These are phyloP conservation scores for Candida chilensis DNA, from an alignment of 805 yeast species.

Conservation along the genomic window DNA sequence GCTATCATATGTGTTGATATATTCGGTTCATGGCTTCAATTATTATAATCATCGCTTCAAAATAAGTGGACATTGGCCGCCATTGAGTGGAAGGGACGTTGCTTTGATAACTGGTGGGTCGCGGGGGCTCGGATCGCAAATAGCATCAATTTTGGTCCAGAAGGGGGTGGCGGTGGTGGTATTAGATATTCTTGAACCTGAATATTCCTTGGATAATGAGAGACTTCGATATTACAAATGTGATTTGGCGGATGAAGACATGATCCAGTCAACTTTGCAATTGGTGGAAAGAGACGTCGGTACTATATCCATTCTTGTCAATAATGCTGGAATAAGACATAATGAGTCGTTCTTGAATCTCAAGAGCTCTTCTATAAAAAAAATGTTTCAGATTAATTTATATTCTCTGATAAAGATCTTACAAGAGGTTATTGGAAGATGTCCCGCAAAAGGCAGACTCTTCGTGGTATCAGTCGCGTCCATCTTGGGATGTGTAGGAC, in stretches of 20 bases:
- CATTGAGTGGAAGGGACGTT: not conserved
- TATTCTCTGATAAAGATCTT: not conserved
- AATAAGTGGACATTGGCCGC: not conserved
- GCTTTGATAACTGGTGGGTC: constrained; percentile 29
- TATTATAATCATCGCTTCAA: not conserved
- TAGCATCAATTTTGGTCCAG: constrained; percentile 11
- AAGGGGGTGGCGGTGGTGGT: constrained; percentile 9
- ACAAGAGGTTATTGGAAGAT: not conserved
- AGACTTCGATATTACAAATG: constrained; percentile 12
- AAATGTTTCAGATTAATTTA: not conserved
- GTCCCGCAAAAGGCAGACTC: constrained; percentile 3
- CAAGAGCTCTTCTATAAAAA: constrained; percentile 7
- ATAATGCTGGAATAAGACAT: constrained; percentile 30
- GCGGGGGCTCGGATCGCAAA: constrained; percentile 23
- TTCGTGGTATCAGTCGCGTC: constrained; percentile 25
- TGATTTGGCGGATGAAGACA: constrained; percentile 16
- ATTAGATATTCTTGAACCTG: constrained; percentile 13
- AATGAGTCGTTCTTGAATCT: constrained; percentile 15
- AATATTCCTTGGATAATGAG: not conserved
- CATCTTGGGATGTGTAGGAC: constrained; percentile 25
- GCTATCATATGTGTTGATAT: too few relatives aligned
- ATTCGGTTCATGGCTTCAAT: too few relatives aligned
- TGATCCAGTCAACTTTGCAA: constrained; percentile 7
- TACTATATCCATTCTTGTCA: constrained; percentile 10
- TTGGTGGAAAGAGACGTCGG: constrained; percentile 7